A percentile compares a stretch with the other conserved stretches of the same genome.
phyloP scores from a whole-genome alignment of 306 rosid species.

The Rosa chinensis region DNA sequence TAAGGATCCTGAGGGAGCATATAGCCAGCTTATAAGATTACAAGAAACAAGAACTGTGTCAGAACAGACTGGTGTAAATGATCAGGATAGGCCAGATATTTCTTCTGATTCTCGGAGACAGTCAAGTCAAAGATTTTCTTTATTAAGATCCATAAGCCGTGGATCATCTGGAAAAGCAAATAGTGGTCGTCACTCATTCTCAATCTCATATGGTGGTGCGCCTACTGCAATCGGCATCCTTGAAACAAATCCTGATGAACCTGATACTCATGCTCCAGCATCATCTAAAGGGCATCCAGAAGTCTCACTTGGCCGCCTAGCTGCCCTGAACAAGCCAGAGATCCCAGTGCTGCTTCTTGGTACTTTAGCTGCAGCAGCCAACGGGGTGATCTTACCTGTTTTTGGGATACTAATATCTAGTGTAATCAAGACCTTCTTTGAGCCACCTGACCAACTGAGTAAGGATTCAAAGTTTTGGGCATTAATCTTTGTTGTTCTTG shows the following conservation, averaged over 20 bases:
- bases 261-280: background rate
- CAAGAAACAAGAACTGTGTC: constrained; percentile 42
- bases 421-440: constrained; percentile 14
- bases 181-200: constrained; percentile 12
- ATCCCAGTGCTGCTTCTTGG: constrained; percentile 26
- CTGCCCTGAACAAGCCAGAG: constrained; percentile 30
- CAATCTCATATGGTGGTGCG: constrained; percentile 12
- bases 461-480: constrained; percentile 34
- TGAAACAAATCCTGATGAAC: background rate
- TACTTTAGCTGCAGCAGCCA: constrained; percentile 19
- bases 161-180: constrained; percentile 24
- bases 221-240: background rate
- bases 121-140: constrained; percentile 23
- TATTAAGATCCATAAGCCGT: constrained; percentile 20
- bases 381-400: constrained; percentile 16
- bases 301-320: constrained; percentile 23
- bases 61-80: constrained; percentile 6
- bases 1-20: constrained; percentile 60
- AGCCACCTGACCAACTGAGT: constrained; percentile 16
- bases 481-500: constrained; percentile 49
- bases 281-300: background rate
- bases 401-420: constrained; percentile 12
- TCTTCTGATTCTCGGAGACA: constrained; percentile 15
- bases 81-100: constrained; percentile 7
- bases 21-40: constrained; percentile 56